Percentiles rank a stretch among this genome's conserved stretches.
Conservation (phyloP, 164 flowering plant genomes). For the Dillenia turbinata region DNA sequence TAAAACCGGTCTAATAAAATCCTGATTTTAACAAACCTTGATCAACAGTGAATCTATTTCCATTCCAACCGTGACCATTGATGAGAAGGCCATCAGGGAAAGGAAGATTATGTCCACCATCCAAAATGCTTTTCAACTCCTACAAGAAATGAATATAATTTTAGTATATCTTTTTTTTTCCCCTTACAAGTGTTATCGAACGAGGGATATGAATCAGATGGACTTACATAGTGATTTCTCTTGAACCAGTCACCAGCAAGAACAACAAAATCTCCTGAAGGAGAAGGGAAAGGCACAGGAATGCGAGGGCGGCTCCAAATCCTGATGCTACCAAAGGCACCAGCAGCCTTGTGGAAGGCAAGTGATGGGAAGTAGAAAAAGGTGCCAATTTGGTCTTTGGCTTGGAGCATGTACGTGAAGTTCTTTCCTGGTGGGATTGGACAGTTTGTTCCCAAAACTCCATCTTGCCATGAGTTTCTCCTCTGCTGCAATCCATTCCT, state of each 20-base stretch:
- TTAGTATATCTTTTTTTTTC: no score
- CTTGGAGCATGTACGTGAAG: slow-evolving; percentile 84
- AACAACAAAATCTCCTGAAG: slow-evolving; percentile 69
- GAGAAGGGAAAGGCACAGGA: slow-evolving; percentile 89
- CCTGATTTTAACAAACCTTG: slow-evolving; percentile 42
- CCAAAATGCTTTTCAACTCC: slow-evolving; percentile 52
- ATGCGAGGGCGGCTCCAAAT: slow-evolving; percentile 76
- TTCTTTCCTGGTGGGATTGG: slow-evolving; percentile 90
- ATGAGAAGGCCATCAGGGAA: slow-evolving; percentile 89
- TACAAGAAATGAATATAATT: slow-evolving; percentile 13
- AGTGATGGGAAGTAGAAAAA: slow-evolving; percentile 89
- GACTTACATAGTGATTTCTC: slow-evolving; percentile 56
- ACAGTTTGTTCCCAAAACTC: slow-evolving; percentile 80
- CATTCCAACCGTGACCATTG: slow-evolving; percentile 93
- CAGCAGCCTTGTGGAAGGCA: slow-evolving; percentile 84
- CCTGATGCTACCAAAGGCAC: slow-evolving; percentile 77
- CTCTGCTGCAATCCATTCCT: slow-evolving; percentile 98
- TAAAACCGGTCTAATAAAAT: no score
- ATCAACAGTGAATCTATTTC: slow-evolving; percentile 73
- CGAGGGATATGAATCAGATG: background rate
- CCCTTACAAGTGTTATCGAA: no score
- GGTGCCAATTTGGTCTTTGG: slow-evolving; percentile 91
- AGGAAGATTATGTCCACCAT: slow-evolving; percentile 68
- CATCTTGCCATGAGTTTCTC: slow-evolving; percentile 96
- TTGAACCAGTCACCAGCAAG: slow-evolving; percentile 95